Base-by-base conservation (phyloP, 352 stramenopile genomes). In the Phytophthora melonis region DNA sequence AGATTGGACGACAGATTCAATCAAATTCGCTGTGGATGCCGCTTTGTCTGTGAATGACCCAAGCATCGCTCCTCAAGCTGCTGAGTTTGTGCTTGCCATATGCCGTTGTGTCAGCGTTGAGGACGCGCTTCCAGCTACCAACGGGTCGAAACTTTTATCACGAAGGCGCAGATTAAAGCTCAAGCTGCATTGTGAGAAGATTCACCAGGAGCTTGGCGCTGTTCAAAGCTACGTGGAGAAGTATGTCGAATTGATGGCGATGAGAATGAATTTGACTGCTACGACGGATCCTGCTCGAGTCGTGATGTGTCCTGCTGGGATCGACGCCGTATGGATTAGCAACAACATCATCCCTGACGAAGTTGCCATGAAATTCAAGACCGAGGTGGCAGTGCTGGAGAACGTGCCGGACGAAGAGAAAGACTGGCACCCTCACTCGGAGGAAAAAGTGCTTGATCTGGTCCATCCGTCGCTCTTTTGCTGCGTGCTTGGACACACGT, bases 401-500 rank as follows among this genome's bases (percentile, higher is more conserved):
- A 70, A 83, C 30, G 72, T 85, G 2, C 63, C 76, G 1, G 80
- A 85, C 0, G 60, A 80, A 1, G 32, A 79, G 34, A 90, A 86
- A 54, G 82, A 91, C 58, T 92, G 83, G 81, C 84, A 93, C 27
- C 82, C 83, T 1, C 63, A 79, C 16, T 86, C 80, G 9, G 66
- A 84, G 43, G 50, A 83, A 0, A 79, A 90, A 49, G 80, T 92
- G 41, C 74, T 90, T 11, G 66, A 90, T 39, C 74, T 92, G 16
- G 74, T 93, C 10, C 79, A 92, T 64, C 83, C 85, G 23, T 92
- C 87, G 36, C 61, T 92, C 1, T 91, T 82, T 53, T 93, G 87
- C 55, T 85, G 76, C 19, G 77, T 93, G 1, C 63, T 79, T 16
- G 74, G 80, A 36, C 36, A 78, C 8, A 91, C 83, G 0, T 63